Conservation (phyloP, 75 land plant species). For the Sequoiadendron giganteum region DNA sequence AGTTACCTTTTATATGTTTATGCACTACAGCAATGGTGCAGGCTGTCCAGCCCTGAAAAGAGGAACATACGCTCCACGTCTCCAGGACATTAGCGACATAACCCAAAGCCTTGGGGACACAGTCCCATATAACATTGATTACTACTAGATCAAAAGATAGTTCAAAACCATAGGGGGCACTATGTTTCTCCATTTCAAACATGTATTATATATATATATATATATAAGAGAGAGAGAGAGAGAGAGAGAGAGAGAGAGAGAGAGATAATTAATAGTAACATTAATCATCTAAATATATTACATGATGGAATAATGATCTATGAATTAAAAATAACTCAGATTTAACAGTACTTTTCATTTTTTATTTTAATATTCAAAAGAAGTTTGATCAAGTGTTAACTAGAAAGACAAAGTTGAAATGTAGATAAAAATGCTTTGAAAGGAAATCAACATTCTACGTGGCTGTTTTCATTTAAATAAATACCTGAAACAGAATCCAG, state of each 20-base stretch:
- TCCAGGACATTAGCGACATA: too few species aligned
- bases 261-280: not conserved
- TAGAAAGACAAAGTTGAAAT: not conserved
- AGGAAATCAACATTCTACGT: not conserved
- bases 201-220: not conserved
- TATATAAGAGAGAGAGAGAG: too few species aligned
- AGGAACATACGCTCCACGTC: too few species aligned
- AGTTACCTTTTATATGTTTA: too few species aligned
- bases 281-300: not conserved
- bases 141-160: not conserved
- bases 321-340: not conserved
- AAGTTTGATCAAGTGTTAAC: not conserved
- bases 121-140: not conserved
- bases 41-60: too few species aligned
- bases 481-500: slow-evolving; percentile 78
- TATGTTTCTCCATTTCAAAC: not conserved
- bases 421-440: not conserved
- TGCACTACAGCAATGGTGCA: too few species aligned
- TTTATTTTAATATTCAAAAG: not conserved
- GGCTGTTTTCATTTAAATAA: not conserved
- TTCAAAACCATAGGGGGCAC: not conserved
- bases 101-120: too few species aligned
- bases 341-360: not conserved
- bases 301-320: not conserved
- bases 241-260: too few species aligned